These are phyloP conservation scores for Zelopaecilomyces penicillatus DNA, from an alignment of 2,329 filamentous ascomycete species.

Conservation along the genomic window DNA sequence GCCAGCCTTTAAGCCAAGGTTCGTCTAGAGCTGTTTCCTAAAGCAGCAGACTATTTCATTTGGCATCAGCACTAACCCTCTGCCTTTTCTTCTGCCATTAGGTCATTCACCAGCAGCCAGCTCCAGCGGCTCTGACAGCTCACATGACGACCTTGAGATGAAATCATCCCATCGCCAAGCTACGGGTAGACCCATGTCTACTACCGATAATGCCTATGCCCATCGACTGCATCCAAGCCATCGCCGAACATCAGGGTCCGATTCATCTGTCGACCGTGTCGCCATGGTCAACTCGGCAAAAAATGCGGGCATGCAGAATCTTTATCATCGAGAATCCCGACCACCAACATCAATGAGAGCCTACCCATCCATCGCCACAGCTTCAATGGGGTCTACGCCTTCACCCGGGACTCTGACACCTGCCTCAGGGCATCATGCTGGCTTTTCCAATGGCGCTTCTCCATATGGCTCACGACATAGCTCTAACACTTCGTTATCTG, in stretches of 20 bases:
- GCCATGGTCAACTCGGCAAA: constrained; percentile 11
- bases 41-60: background rate
- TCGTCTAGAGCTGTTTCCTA: constrained; percentile 9
- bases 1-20: constrained; percentile 31
- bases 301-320: constrained; percentile 5
- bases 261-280: constrained; percentile 18
- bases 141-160: constrained; percentile 34
- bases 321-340: constrained; percentile 13
- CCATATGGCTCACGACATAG: constrained; percentile 11
- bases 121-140: constrained; percentile 29
- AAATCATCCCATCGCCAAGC: constrained; percentile 14
- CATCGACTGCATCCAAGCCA: constrained; percentile 20
- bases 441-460: constrained; percentile 1
- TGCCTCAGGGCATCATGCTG: background rate
- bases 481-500: constrained; percentile 15
- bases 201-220: background rate
- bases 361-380: constrained; percentile 17
- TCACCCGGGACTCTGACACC: background rate
- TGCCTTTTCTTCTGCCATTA: constrained; percentile 1
- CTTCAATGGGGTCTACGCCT: background rate
- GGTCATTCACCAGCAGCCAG: constrained; percentile 24
- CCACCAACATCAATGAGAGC: constrained; percentile 24
- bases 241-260: constrained; percentile 21
- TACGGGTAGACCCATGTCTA: too few species aligned
- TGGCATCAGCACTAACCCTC: background rate